Base-by-base conservation (phyloP, 1,284 basidiomycete species). In the Ustilago trichophora region DNA sequence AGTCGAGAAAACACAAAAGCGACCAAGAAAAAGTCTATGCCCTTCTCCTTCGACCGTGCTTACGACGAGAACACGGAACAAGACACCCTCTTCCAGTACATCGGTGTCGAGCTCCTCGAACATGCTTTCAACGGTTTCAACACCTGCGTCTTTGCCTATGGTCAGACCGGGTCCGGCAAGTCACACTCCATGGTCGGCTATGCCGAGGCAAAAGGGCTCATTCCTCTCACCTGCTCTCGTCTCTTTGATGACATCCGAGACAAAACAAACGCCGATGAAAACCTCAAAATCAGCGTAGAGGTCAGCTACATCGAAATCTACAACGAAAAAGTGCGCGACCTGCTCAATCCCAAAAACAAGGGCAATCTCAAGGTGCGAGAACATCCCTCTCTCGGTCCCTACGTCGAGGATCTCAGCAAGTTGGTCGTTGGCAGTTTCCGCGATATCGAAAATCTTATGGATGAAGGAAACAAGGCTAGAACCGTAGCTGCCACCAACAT, bases 391-490 rank as follows among this genome's bases (percentile, higher is more conserved):
- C 50, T 83, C 24, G 77, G 78, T 1, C 95, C 96, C 8, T 98
- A 98, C 80, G 95, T 98, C 50, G 96, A 98, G 82, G 93, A 96
- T 83, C 85, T 98, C 44, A 94, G 92, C 78, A 93, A 93, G 82
- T 88, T 98, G 40, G 90, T 91, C 24, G 96, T 98, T 36, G 89
- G 87, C 78, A 91, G 87, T 80, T 97, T 94, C 82, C 86, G 90
- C 21, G 94, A 96, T 81, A 95, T 98, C 88, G 96, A 97, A 89
- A 92, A 89, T 8, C 88, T 98, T 78, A 98, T 98, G 94, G 95
- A 98, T 84, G 95, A 98, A 82, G 95, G 95, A 36, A 98, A 98
- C 83, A 98, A 98, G 85, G 84, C 76, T n/a, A 58, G 76, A n/a
- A 78, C 76, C 10, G 76, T 78, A 8, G 76, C 76, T 27, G 73